Base-by-base conservation (phyloP, 2,329 filamentous ascomycete genomes). In the Helminthosporium solani region DNA sequence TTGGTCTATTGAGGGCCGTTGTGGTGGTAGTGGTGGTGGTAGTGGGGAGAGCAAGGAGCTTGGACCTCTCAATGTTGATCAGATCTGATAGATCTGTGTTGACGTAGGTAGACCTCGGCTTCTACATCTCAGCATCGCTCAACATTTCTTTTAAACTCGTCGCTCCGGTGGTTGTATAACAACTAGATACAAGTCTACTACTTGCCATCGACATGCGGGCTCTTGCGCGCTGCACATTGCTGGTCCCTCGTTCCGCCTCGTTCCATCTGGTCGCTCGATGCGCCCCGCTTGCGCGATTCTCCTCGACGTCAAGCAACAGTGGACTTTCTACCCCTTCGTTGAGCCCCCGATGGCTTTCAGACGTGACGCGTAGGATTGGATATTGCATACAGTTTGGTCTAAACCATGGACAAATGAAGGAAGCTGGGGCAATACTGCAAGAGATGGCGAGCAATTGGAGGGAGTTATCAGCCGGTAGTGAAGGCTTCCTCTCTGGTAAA, bases 381-480 rank as follows among this genome's bases (percentile, higher is more conserved):
- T 84, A 83, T 70, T 91, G 88, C 66, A 81, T 92, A 54, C 80
- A 78, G 51, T 92, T 90, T 63, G 88, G 88, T 2, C 76, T 88
- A 56, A 73, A 73, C n/a, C 68, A 71, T 1, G 59, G 67, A 23
- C 86, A 90, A 63, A 72, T 81, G 3, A 57, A 70, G 6, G 76
- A 80, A 40, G 85, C 84, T 0, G 81, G 78, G 0, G 61, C 61
- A 1, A 77, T 91, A n/a, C 63, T 88, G 19, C 71, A 76, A 36
- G 75, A 80, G 31, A 65, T 91, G 18, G 77, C 81, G 2, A 68
- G 63, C 7, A 82, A 89, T 53, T 94, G 89, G 89, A 75, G 86
- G 34, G 80, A 82, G 54, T 71, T 94, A 46, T 71, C 87, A 23
- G 87, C 85, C 0, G 88, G 87, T 0, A 83, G 83, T 46, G 86